phyloP scores from a whole-genome alignment of 495 filamentous ascomycete genomes.

The Neurospora sp. region DNA sequence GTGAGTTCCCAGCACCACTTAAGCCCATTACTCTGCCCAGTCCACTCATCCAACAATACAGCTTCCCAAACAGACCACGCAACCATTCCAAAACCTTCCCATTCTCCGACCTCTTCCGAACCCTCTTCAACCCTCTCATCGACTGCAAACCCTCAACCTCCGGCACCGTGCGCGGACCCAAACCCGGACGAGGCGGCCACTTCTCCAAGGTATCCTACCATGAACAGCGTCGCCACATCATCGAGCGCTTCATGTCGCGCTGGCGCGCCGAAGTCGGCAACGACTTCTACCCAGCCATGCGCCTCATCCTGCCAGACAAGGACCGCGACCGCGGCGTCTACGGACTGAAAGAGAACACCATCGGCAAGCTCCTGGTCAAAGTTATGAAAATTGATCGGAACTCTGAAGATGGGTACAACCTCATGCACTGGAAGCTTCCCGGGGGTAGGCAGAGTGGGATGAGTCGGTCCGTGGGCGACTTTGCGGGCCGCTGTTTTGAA shows the following conservation, averaged over 20 bases:
- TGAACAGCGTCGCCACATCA: conserved; percentile 74
- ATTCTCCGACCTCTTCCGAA: conserved; percentile 70
- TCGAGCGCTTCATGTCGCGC: conserved; percentile 77
- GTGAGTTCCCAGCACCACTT: conserved; percentile 26
- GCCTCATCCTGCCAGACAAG: conserved; percentile 87
- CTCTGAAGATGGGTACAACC: conserved; percentile 73
- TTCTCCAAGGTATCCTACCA: conserved; percentile 59
- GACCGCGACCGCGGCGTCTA: conserved; percentile 92
- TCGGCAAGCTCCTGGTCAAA: conserved; percentile 79
- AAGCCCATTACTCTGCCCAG: not conserved
- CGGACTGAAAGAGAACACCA: conserved; percentile 84
- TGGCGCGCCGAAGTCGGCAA: conserved; percentile 84
- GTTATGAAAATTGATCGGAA: conserved; percentile 88
- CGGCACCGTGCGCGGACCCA: conserved; percentile 11
- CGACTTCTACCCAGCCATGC: conserved; percentile 88
- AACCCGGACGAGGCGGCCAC: conserved; percentile 40
- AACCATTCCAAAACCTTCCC: conserved; percentile 70
- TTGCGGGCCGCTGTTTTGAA: conserved; percentile 78
- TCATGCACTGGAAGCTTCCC: conserved; percentile 92
- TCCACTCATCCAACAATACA: conserved; percentile 15
- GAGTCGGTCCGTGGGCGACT: conserved; percentile 75
- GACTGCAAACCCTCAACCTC: conserved; percentile 70
- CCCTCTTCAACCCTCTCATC: conserved; percentile 79
- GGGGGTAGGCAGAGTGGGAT: conserved; percentile 54
- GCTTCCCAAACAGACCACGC: conserved; percentile 74